Evolutionary conservation across 495 filamentous ascomycete species (phyloP), one percentile per base, ranked within the genome.

Genomic region (Penicillium paxilli): DNA sequence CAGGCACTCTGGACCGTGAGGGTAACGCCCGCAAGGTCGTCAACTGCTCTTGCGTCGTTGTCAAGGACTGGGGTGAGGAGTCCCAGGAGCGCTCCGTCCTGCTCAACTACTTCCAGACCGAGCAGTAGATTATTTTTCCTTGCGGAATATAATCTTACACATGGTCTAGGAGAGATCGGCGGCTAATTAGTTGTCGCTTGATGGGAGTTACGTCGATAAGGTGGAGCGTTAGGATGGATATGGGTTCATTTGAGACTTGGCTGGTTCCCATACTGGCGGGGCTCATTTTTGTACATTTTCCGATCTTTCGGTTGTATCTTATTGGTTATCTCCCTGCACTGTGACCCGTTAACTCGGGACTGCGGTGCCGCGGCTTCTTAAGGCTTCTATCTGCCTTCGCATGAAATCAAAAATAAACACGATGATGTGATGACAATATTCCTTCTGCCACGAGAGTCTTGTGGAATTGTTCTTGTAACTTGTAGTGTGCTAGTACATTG

Each of bases 1-100:
- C 57, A 98, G 93, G 93, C 78, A 91, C 95, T 65, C 86, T 98
- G 69, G 94, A 98, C 80, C 92, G 94, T 71, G 94, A 98, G 81
- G 94, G 94, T 70, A 98, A 98, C 77, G 91, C 94, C 57, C 88
- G 94, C 76, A 98, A 98, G 85, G 95, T 98, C 60, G 94, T 98
- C 77, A 98, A 98, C 86, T 98, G 94, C 89, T 97, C 93, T 67
- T 97, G 94, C 82, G 94, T 97, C 66, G 94, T 98, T 49, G 94
- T 98, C 59, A 89, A 90, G 81, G 92, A 98, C 73, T 98, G 94
- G 94, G 94, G 94, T 83, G 93, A 97, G 84, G 94, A 97, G 83
- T 93, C 89, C 63, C 91, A 95, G 77, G 94, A 98, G 84, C 90
- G 94, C 66, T 88, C 89, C 66, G 89, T 98, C 76, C 88, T 98